Conservation (phyloP, 768 basidiomycete species). For the Termitomyces heimii region DNA sequence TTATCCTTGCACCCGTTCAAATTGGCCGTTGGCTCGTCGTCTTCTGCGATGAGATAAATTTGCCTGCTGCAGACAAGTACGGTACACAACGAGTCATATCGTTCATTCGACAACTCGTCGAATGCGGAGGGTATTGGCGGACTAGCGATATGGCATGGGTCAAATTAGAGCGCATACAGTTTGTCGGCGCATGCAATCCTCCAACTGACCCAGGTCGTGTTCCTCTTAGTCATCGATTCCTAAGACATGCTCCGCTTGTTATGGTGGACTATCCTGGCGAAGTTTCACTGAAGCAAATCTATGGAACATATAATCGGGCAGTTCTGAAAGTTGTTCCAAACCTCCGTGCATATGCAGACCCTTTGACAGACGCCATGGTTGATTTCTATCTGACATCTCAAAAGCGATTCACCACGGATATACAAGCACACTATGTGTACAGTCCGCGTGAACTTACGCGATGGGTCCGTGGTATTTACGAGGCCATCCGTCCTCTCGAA, state of each 20-base stretch:
- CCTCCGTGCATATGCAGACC: constrained; percentile 86
- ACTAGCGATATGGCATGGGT: constrained; percentile 96
- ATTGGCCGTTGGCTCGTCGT: constrained; percentile 98
- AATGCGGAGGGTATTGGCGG: constrained; percentile 92
- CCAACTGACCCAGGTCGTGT: constrained; percentile 99
- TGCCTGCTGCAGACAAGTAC: constrained; percentile 95
- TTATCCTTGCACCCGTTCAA: constrained; percentile 87
- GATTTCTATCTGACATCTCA: constrained; percentile 92
- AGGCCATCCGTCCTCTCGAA: constrained; percentile 92
- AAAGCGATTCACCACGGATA: constrained; percentile 89
- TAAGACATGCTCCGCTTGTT: constrained; percentile 93
- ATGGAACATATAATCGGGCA: constrained; percentile 95
- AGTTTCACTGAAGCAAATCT: constrained; percentile 95
- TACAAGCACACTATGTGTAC: constrained; percentile 99
- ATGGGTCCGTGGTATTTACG: constrained; percentile 96
- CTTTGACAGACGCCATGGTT: constrained; percentile 98
- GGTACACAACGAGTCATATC: constrained; percentile 98
- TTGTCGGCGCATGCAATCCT: constrained; percentile 98
- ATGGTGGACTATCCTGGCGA: constrained; percentile 99
- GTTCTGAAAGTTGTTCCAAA: constrained; percentile 94
- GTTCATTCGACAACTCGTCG: constrained; percentile 95
- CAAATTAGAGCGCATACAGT: constrained; percentile 96
- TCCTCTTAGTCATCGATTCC: constrained; percentile 95
- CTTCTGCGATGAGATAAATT: constrained; percentile 99
- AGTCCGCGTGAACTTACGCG: constrained; percentile 97